Percentiles rank a stretch among this genome's conserved stretches.
Evolutionary conservation across 192 early-diverging fungal species (phyloP).

Genomic region (Coemansia sp.): DNA sequence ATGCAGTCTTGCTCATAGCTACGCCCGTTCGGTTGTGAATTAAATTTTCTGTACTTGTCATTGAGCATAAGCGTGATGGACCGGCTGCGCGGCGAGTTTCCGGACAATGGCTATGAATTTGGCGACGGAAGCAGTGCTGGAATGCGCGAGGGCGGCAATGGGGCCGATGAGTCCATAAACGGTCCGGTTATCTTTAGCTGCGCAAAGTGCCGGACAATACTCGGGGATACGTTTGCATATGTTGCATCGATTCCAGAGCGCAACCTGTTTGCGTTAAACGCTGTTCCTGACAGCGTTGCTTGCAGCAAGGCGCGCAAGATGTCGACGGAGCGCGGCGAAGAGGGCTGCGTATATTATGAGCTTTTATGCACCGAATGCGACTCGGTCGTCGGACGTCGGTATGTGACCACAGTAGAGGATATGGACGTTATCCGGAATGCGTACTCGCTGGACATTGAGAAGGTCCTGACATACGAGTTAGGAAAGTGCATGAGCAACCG

Average conservation of each 20-base stretch:
- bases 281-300: slow-evolving; percentile 33
- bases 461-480: slow-evolving; percentile 43
- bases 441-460: slow-evolving; percentile 38
- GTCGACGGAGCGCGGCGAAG: slow-evolving; percentile 23
- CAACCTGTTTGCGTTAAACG: slow-evolving; percentile 38
- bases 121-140: background rate
- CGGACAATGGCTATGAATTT: slow-evolving; percentile 7
- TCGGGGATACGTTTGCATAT: slow-evolving; percentile 50
- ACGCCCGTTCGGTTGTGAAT: background rate
- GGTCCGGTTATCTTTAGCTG: slow-evolving; percentile 48
- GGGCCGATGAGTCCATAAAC: slow-evolving; percentile 34
- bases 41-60: background rate
- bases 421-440: slow-evolving; percentile 34
- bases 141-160: slow-evolving; percentile 4
- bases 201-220: slow-evolving; percentile 46
- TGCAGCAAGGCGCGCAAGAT: slow-evolving; percentile 23
- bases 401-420: slow-evolving; percentile 32
- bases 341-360: slow-evolving; percentile 36
- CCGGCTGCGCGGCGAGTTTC: slow-evolving; percentile 15
- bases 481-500: slow-evolving; percentile 35
- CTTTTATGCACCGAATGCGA: slow-evolving; percentile 42
- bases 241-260: slow-evolving; percentile 40
- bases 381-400: slow-evolving; percentile 24
- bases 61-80: slow-evolving; percentile 12
- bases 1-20: background rate